These are phyloP conservation scores for Massarina eburnea DNA, from an alignment of 2,329 filamentous ascomycete species.

Conservation along the genomic window DNA sequence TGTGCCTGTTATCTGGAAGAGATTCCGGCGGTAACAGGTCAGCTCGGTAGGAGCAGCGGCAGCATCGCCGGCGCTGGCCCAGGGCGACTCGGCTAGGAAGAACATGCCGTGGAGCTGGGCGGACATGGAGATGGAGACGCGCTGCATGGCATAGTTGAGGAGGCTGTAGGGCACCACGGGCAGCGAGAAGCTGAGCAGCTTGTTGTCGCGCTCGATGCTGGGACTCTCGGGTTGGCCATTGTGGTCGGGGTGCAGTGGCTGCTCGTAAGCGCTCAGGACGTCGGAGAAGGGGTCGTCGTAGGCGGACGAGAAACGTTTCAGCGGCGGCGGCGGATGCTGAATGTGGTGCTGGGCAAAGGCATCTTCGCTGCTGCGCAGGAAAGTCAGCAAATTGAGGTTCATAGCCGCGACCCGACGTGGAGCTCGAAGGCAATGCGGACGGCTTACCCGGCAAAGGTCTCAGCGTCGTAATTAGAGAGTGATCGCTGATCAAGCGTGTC, in stretches of 20 bases:
- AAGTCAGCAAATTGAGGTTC: conserved; percentile 30
- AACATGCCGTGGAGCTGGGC: conserved; percentile 88
- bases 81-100: conserved; percentile 78
- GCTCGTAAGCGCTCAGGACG: conserved; percentile 52
- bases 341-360: conserved; percentile 48
- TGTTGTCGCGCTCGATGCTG: conserved; percentile 65
- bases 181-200: conserved; percentile 55
- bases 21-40: conserved; percentile 92
- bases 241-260: conserved; percentile 49
- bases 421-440: not conserved
- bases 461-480: conserved; percentile 62
- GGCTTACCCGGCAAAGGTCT: conserved; percentile 62
- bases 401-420: conserved; percentile 6
- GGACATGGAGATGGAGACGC: conserved; percentile 66
- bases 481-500: conserved; percentile 61
- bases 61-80: conserved; percentile 59
- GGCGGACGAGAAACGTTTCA: conserved; percentile 54
- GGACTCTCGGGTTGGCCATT: conserved; percentile 52
- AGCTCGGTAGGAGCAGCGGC: conserved; percentile 70
- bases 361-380: conserved; percentile 52
- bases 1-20: conserved; percentile 93
- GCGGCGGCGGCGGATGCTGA: conserved; percentile 38
- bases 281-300: conserved; percentile 57
- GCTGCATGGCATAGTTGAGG: conserved; percentile 66
- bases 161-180: conserved; percentile 58